Conservation (phyloP, 441 rosid genomes). For the Isatis lusitanica region DNA sequence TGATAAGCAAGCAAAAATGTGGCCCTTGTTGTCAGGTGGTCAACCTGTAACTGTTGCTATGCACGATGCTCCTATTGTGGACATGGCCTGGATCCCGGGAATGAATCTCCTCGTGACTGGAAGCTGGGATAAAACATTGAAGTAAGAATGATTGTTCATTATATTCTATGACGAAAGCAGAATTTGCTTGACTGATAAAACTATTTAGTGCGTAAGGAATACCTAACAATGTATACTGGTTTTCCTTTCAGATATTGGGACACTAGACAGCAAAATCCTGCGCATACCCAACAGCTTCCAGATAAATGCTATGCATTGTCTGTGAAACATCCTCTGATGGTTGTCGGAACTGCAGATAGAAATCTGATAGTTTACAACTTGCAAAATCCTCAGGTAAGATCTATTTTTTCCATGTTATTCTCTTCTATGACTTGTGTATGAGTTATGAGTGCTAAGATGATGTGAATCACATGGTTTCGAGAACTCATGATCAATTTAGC, state of each 20-base stretch:
- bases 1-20: constrained; percentile 97
- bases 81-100: constrained; percentile 92
- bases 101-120: constrained; percentile 86
- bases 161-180: not conserved
- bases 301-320: constrained; percentile 85
- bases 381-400: constrained; percentile 84
- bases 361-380: constrained; percentile 76
- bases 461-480: not conserved
- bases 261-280: constrained; percentile 79
- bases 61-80: constrained; percentile 88
- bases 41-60: constrained; percentile 88
- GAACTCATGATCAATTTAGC: not conserved
- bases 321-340: constrained; percentile 89
- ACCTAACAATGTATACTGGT: not conserved
- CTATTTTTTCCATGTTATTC: not conserved
- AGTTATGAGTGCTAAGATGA: not conserved
- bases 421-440: not conserved
- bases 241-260: constrained; percentile 79
- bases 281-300: constrained; percentile 91
- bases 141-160: constrained; percentile 42
- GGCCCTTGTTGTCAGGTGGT: constrained; percentile 84
- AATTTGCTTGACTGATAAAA: not conserved
- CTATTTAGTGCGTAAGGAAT: not conserved
- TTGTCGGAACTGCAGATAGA: constrained; percentile 96
- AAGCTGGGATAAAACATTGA: constrained; percentile 96